A percentile compares a stretch with the other conserved stretches of the same genome.
These are phyloP conservation scores for Obelidium mucronatum DNA, from an alignment of 192 early-diverging fungal species.

Conservation along the genomic window DNA sequence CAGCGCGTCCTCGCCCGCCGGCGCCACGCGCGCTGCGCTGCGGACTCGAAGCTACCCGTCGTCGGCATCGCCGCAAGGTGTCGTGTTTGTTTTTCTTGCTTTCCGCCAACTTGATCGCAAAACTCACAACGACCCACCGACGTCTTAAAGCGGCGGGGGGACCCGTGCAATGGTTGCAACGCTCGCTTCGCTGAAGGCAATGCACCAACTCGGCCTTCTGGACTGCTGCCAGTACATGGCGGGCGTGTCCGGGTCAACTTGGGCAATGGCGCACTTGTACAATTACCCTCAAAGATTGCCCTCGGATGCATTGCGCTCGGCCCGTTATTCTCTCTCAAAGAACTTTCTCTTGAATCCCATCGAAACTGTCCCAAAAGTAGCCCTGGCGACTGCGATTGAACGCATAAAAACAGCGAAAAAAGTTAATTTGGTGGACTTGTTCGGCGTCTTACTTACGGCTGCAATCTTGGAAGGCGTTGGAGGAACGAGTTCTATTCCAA, in stretches of 20 bases:
- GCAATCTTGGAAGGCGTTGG: conserved; percentile 29
- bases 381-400: conserved; percentile 38
- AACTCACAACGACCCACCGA: no score
- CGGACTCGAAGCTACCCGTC: no score
- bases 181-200: conserved; percentile 26
- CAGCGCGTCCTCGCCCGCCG: no score
- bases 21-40: no score
- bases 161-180: conserved; percentile 47
- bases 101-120: no score
- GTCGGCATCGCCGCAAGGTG: no score
- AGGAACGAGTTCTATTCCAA: not conserved
- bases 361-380: not conserved
- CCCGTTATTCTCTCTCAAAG: conserved; percentile 24
- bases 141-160: conserved; percentile 49
- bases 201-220: conserved; percentile 34
- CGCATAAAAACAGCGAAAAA: conserved; percentile 25
- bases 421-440: conserved; percentile 44
- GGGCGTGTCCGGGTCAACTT: conserved; percentile 47
- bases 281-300: not conserved
- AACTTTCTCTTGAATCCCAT: conserved; percentile 28
- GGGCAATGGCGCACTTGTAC: conserved; percentile 47
- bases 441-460: conserved; percentile 44
- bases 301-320: not conserved
- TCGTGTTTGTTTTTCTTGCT: no score
- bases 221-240: conserved; percentile 36